Base-by-base conservation (phyloP, 1,284 basidiomycete species). In the Bjerkandera adusta region DNA sequence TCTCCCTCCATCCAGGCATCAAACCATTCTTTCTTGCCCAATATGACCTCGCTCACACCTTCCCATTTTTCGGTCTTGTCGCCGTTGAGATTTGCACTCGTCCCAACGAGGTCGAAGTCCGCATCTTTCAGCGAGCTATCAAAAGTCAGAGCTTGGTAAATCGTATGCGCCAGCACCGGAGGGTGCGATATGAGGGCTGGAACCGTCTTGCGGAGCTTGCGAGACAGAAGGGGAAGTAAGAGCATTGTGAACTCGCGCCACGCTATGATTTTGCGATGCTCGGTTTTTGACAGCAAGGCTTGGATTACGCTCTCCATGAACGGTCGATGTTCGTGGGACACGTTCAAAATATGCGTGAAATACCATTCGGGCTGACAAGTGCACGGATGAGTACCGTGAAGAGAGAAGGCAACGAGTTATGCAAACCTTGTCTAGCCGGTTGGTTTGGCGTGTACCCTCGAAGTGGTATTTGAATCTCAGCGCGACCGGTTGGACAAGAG, bases 381-480 rank as follows among this genome's bases (percentile, higher is more conserved):
- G 21, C 33, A 36, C 15, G 13, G 21, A 16, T 40, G 7, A 35
- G 16, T 39, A 22, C 13, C 8, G 11, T n/a, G 11, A 33, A 1
- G 33, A 8, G 32, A n/a, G 21, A 21, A 15, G 12, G 5, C 3
- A 24, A 22, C 30, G 11, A 7, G 5, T n/a, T n/a, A n/a, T n/a
- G 56, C 63, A 22, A 36, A 88, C 92, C 79, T 97, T 99, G 70
- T 98, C 96, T 5, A 96, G 68, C 38, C 92, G 78, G 65, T 97
- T 99, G 0, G 96, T 99, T 51, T 85, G 79, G 27, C 92, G 75
- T 11, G 79, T 74, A 0, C 89, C 83, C 53, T 97, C 93, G 58
- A 99, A 99, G 61, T 99, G 97, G 64, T 90, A 99, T 57, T 89
- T 91, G 74, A 98, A 99, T 18, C 96, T 81, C 37, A 93, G 69